Conservation (phyloP, 2,329 filamentous ascomycete genomes). For the Aureobasidium lini region DNA sequence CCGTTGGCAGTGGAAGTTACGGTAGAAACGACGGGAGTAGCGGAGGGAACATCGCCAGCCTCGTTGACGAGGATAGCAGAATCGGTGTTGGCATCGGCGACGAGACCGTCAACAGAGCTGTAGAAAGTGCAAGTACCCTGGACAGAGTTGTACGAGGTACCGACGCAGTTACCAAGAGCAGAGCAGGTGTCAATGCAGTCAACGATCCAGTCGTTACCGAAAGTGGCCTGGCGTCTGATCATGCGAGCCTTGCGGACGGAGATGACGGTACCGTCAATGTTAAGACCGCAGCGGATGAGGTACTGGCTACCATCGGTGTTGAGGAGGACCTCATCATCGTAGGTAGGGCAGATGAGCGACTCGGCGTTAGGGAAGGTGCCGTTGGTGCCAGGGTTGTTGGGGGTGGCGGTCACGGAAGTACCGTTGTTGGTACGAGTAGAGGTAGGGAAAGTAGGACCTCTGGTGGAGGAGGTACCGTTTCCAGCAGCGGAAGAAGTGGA, state of each 20-base stretch:
- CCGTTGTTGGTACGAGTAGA: neutral
- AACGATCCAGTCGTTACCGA: slow-evolving; percentile 4
- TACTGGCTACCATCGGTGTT: neutral
- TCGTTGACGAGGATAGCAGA: slow-evolving; percentile 5
- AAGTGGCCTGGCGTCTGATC: slow-evolving; percentile 5
- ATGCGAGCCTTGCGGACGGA: slow-evolving; percentile 7
- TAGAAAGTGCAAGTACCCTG: slow-evolving; percentile 3
- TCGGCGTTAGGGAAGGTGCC: neutral
- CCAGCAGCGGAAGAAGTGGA: neutral
- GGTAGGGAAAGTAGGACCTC: neutral
- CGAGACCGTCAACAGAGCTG: neutral
- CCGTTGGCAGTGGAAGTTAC: neutral
- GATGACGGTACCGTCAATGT: neutral
- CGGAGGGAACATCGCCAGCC: neutral
- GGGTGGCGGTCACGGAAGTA: neutral
- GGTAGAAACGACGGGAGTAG: neutral
- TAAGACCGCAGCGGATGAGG: neutral
- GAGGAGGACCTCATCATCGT: neutral
- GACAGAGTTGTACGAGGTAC: neutral
- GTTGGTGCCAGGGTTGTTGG: neutral
- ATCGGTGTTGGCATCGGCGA: neutral
- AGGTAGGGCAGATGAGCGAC: neutral
- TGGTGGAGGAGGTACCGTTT: neutral
- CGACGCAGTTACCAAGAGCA: neutral
- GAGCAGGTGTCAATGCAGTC: slow-evolving; percentile 7